Percentiles rank a stretch among this genome's conserved stretches.
Conservation (phyloP, 768 basidiomycete species). For the Podaxis rugospora region DNA sequence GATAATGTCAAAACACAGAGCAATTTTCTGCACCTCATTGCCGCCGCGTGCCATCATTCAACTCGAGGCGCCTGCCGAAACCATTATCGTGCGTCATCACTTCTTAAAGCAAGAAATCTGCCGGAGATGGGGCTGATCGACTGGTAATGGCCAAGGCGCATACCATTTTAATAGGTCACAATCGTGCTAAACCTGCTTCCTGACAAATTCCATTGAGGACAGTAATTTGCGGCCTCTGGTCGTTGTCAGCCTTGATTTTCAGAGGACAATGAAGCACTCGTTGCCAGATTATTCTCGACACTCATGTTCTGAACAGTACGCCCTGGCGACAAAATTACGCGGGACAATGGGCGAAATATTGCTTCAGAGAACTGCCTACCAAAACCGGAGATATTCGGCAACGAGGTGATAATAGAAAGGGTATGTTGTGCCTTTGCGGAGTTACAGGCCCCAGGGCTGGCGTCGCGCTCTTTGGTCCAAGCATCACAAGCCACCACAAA, state of each 20-base stretch:
- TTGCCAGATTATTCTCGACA: not conserved
- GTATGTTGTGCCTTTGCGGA: conserved; percentile 13
- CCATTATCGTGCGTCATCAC: conserved; percentile 14
- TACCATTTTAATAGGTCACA: not conserved
- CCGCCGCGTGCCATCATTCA: conserved; percentile 9
- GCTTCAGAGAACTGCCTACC: conserved; percentile 4
- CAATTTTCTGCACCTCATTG: conserved; percentile 8
- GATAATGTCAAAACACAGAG: conserved; percentile 6
- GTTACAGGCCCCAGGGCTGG: conserved; percentile 9
- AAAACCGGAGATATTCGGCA: conserved; percentile 4
- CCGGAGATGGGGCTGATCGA: conserved; percentile 5
- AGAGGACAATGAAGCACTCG: not conserved
- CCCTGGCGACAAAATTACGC: not conserved
- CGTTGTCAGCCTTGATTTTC: not conserved
- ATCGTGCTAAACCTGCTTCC: not conserved
- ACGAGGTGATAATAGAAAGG: conserved; percentile 23
- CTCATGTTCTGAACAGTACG: not conserved
- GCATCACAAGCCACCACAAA: conserved; percentile 7
- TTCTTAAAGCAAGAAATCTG: conserved; percentile 3
- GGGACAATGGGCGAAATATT: not conserved
- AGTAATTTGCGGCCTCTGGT: not conserved
- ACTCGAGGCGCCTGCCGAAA: conserved; percentile 1
- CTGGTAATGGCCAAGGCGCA: not conserved
- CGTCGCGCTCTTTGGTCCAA: conserved; percentile 11
- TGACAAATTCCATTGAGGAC: not conserved